Evolutionary conservation across 345 rosid genomes (phyloP).

Genomic region (Lepidium africanum): DNA sequence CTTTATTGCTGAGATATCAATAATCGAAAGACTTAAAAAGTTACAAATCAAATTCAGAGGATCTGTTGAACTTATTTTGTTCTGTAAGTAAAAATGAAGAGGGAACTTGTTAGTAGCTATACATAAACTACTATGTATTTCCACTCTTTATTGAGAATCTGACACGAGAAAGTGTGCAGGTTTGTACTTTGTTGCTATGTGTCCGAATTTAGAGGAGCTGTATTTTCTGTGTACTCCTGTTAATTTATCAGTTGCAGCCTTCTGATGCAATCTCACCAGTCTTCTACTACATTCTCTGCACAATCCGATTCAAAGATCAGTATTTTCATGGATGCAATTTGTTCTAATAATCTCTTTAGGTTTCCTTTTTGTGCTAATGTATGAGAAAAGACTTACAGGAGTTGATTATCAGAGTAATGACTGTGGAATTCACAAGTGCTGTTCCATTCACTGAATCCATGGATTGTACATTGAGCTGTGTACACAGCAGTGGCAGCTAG

Average conservation of each 20-base stretch:
- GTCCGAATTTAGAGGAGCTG: conserved; percentile 59
- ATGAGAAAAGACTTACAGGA: conserved; percentile 41
- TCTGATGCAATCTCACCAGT: conserved; percentile 63
- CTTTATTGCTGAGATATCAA: conserved; percentile 28
- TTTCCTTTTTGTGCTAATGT: not conserved
- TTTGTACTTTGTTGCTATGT: conserved; percentile 58
- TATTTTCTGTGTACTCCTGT: conserved; percentile 87
- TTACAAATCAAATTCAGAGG: conserved; percentile 6
- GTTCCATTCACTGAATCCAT: conserved; percentile 71
- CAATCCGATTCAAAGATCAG: not conserved
- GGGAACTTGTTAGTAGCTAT: conserved; percentile 22
- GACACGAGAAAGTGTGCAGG: conserved; percentile 52
- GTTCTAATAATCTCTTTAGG: too few species aligned
- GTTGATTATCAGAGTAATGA: conserved; percentile 59
- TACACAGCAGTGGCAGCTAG: conserved; percentile 73
- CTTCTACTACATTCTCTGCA: conserved; percentile 71
- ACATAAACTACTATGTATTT: conserved; percentile 1
- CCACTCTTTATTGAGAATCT: conserved; percentile 14
- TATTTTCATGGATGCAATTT: not conserved
- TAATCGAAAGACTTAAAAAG: not conserved
- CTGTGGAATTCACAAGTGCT: conserved; percentile 67
- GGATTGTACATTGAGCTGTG: conserved; percentile 67
- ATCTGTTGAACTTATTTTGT: conserved; percentile 2
- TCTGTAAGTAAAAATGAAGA: conserved; percentile 12
- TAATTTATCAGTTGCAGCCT: conserved; percentile 66